Conservation (phyloP, 805 yeast genomes). For the Wickerhamomyces bovis region DNA sequence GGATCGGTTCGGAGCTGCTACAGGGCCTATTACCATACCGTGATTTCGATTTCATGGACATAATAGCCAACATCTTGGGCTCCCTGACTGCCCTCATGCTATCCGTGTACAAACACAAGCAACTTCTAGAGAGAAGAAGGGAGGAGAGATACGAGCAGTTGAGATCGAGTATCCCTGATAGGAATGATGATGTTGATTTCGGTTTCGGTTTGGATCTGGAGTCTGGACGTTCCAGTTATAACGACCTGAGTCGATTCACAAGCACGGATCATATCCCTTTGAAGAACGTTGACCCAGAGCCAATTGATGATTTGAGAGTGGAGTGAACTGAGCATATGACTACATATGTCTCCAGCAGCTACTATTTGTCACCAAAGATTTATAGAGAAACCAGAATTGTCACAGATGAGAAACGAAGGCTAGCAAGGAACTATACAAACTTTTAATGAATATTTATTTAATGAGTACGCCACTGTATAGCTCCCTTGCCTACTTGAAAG, state of each 20-base stretch:
- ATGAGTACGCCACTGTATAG: background rate
- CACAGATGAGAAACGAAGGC: background rate
- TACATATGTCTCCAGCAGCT: no score
- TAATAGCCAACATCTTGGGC: slow-evolving; percentile 31
- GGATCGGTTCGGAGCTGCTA: slow-evolving; percentile 44
- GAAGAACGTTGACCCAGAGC: slow-evolving; percentile 17
- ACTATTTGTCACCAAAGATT: background rate
- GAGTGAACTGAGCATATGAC: no score
- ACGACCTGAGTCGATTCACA: slow-evolving; percentile 20
- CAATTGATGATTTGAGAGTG: slow-evolving; percentile 19
- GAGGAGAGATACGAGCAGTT: slow-evolving; percentile 20
- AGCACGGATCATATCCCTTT: slow-evolving; percentile 18
- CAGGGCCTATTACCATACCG: slow-evolving; percentile 43
- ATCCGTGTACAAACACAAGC: slow-evolving; percentile 19
- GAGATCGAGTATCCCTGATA: slow-evolving; percentile 23
- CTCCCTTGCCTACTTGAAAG: no score
- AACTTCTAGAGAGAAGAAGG: slow-evolving; percentile 18
- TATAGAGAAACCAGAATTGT: background rate
- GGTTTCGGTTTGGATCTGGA: slow-evolving; percentile 22
- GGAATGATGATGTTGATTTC: slow-evolving; percentile 17
- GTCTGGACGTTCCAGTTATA: slow-evolving; percentile 11
- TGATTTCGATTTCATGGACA: slow-evolving; percentile 44
- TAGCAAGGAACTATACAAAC: background rate
- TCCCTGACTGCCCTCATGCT: slow-evolving; percentile 14
- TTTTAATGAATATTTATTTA: background rate